Base-by-base conservation (phyloP, 2,329 filamentous ascomycete species). In the Berkeleyomyces rouxiae region DNA sequence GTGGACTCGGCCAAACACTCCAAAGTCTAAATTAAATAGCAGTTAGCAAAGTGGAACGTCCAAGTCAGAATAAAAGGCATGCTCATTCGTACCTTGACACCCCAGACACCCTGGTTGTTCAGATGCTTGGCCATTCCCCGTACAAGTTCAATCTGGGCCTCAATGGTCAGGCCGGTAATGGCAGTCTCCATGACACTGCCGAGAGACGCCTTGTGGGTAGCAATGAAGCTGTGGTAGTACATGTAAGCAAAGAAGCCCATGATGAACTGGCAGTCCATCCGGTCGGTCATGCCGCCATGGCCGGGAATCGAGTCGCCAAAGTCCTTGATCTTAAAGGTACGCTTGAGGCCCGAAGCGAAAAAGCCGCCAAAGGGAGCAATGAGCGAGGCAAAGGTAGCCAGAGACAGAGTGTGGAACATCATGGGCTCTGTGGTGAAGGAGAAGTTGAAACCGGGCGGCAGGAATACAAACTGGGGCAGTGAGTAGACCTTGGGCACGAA, bases 211-310 rank as follows among this genome's bases (percentile, higher is more conserved):
- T 92, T 90, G 78, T 96, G 84, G 5, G 90, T 80, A 3, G 91
- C 91, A 70, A 99, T 92, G 73, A 99, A 99, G 70, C 88, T 93
- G 73, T 96, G 91, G 76, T 95, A 99, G 76, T 99, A 99, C 82
- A 99, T 91, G 77, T 90, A 97, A 13, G 92, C 84, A 70, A 99
- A 97, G 75, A 96, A 93, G 7, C 93, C 93, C 93, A 99, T 99
- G 77, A 97, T 97, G 76, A 99, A 99, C 72, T 99, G 93, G 73
- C 93, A 99, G 72, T 99, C 93, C 92, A 99, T 97, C 66, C 93
- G 88, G 72, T 99, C 93, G 13, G 93, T 99, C 77, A 99, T 97
- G 68, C 93, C 93, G 65, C 93, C 93, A 70, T 99, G 93, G 31
- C 93, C 93, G 1, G 93, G 93, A 68, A 99, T 99, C 1, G 90